phyloP scores from a whole-genome alignment of 2,329 filamentous ascomycete species.

The Claviceps lovelessii region DNA sequence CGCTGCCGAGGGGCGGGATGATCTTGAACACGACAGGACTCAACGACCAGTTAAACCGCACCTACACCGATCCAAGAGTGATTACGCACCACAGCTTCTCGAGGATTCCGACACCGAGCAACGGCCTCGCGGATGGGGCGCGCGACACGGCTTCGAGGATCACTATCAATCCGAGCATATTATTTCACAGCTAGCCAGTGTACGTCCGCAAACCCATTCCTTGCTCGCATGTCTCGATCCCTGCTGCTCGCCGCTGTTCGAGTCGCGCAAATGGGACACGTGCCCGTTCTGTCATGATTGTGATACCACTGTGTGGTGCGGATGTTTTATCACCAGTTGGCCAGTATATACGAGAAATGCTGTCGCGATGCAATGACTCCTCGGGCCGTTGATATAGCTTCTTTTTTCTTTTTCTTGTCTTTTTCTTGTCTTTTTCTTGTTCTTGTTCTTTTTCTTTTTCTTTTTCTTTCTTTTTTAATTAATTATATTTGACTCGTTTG shows the following conservation, averaged over 20 bases:
- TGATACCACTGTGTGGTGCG: conserved; percentile 1
- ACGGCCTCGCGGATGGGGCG: conserved; percentile 38
- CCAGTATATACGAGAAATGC: background rate
- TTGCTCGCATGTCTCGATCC: background rate
- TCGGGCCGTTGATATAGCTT: no score
- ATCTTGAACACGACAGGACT: conserved; percentile 21
- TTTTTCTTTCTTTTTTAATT: no score
- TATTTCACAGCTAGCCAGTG: conserved; percentile 67
- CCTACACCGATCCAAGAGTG: conserved; percentile 44
- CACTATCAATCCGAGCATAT: conserved; percentile 87
- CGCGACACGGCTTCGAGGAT: conserved; percentile 80
- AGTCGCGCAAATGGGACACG: conserved; percentile 4
- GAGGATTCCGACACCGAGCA: conserved; percentile 27
- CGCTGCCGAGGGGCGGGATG: conserved; percentile 14
- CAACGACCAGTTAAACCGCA: conserved; percentile 32
- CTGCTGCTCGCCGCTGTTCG: background rate
- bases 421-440: no score
- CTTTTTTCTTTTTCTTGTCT: no score
- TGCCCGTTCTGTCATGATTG: conserved; percentile 2
- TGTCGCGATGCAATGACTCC: background rate
- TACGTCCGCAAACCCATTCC: conserved; percentile 27
- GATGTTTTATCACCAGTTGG: background rate
- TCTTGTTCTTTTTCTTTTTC: no score
- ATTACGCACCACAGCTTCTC: conserved; percentile 31
- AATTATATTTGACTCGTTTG: no score